Evolutionary conservation across 192 early-diverging fungal species (phyloP), one percentile per base, ranked within the genome.

Genomic region (Coemansia sp.): DNA sequence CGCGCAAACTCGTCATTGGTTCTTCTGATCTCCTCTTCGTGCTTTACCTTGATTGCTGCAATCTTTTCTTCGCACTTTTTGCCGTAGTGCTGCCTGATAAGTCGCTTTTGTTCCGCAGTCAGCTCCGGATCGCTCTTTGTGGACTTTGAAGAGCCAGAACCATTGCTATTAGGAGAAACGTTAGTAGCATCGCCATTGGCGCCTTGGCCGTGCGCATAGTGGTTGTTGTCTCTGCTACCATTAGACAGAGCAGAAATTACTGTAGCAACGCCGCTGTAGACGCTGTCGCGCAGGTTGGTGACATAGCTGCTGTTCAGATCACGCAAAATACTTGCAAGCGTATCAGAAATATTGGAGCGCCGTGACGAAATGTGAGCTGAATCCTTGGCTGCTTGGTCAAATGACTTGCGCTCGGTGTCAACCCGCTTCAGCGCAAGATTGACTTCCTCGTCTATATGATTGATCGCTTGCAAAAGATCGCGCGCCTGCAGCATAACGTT

Each of bases 251-350:
- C 38, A 18, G 62, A 41, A 2, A 58, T 62, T 22, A 80, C 35
- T 5, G 63, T 39, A 4, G 60, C 57, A 8, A 81, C 66, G 67
- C 66, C 72, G 41, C 35, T 20, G 15, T 64, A 64, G 39, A 81
- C 64, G n/a, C 48, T 67, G 37, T 75, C 74, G 63, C 79, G 70
- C 74, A 74, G 75, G 20, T 57, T 2, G 12, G 70, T 37, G 8
- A 74, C 38, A 57, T 73, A 73, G 36, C 59, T 35, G 35, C 58
- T 53, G 12, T 57, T 65, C 28, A 81, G 73, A 9, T 52, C 74
- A 7, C 59, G 66, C 5, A 72, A 18, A 28, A 81, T 59, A 57
- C 38, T n/a, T 32, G 61, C 58, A 15, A 81, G 71, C 43, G 66
- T 58, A 12, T 67, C 70, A 7, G 68, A 64, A 28, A 75, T 41